Percentiles rank a stretch among this genome's conserved stretches.
Evolutionary conservation across 768 basidiomycete species (phyloP).

Genomic region (Pulveroboletus sp.): DNA sequence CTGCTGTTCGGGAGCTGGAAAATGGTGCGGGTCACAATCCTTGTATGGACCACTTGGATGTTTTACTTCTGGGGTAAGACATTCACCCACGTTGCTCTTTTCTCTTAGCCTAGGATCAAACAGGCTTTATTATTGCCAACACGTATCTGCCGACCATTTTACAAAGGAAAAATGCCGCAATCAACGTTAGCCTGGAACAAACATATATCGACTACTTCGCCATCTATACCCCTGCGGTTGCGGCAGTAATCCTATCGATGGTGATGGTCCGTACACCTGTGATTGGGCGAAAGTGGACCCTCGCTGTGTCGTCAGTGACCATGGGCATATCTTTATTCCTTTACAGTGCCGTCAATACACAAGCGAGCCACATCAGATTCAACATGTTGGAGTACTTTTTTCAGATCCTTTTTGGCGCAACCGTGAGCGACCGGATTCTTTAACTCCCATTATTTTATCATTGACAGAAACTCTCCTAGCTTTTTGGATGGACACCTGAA

Average conservation of each 20-base stretch:
- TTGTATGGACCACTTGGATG: conserved; percentile 15
- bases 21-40: conserved; percentile 6
- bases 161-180: conserved; percentile 12
- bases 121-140: conserved; percentile 2
- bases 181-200: conserved; percentile 2
- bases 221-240: conserved; percentile 6
- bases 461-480: conserved; percentile 3
- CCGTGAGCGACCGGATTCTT: not conserved
- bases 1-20: conserved; percentile 15
- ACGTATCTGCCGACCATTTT: conserved; percentile 10
- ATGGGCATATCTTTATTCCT: conserved; percentile 7
- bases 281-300: conserved; percentile 16
- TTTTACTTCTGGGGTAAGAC: conserved; percentile 12
- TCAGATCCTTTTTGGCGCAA: conserved; percentile 6
- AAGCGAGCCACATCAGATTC: conserved; percentile 10
- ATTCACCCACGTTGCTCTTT: not conserved
- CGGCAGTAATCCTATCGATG: not conserved
- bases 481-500: conserved; percentile 17
- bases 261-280: conserved; percentile 14
- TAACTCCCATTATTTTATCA: not conserved
- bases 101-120: not conserved
- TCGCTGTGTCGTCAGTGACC: conserved; percentile 11
- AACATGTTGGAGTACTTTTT: conserved; percentile 10
- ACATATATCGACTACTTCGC: conserved; percentile 13
- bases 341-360: conserved; percentile 9